These are phyloP conservation scores for Schizophyllum amplum DNA, from an alignment of 1,284 basidiomycete species.

Conservation along the genomic window DNA sequence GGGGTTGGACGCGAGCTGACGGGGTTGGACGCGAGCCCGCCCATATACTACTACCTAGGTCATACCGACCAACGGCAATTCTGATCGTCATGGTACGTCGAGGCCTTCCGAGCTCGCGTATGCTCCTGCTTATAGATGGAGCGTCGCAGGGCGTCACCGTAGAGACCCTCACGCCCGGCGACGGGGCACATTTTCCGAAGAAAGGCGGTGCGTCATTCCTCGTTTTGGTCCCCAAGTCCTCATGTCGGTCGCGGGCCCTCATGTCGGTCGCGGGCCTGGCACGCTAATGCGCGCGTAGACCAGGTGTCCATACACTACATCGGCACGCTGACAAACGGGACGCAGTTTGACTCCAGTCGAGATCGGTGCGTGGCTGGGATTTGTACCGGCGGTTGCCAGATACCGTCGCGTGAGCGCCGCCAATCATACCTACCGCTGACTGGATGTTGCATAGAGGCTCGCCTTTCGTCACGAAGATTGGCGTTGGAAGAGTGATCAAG, in stretches of 20 bases:
- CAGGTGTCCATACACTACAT: slow-evolving; percentile 65
- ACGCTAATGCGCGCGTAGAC: too few relatives aligned
- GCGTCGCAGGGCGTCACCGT: slow-evolving; percentile 47
- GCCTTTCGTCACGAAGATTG: slow-evolving; percentile 73
- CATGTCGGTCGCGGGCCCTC: slow-evolving; percentile 3
- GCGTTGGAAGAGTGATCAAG: slow-evolving; percentile 75
- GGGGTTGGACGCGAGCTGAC: too few relatives aligned
- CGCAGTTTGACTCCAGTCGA: slow-evolving; percentile 64
- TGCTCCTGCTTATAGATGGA: too few relatives aligned
- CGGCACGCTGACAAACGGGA: slow-evolving; percentile 55
- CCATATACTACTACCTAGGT: too few relatives aligned
- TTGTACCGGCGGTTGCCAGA: not conserved
- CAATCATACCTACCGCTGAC: not conserved
- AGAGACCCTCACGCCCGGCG: slow-evolving; percentile 32
- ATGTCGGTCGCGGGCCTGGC: too few relatives aligned
- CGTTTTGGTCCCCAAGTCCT: not conserved
- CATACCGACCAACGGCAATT: too few relatives aligned
- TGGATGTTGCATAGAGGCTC: slow-evolving; percentile 28
- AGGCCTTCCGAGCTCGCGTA: too few relatives aligned
- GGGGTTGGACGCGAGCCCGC: too few relatives aligned
- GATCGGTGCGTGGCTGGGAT: slow-evolving; percentile 41
- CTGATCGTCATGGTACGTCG: too few relatives aligned
- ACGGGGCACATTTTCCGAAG: slow-evolving; percentile 39
- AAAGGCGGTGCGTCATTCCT: slow-evolving; percentile 30
- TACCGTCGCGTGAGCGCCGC: not conserved